These are phyloP conservation scores for Neurospora crassa DNA, from an alignment of 2,329 filamentous ascomycete species.

Conservation along the genomic window DNA sequence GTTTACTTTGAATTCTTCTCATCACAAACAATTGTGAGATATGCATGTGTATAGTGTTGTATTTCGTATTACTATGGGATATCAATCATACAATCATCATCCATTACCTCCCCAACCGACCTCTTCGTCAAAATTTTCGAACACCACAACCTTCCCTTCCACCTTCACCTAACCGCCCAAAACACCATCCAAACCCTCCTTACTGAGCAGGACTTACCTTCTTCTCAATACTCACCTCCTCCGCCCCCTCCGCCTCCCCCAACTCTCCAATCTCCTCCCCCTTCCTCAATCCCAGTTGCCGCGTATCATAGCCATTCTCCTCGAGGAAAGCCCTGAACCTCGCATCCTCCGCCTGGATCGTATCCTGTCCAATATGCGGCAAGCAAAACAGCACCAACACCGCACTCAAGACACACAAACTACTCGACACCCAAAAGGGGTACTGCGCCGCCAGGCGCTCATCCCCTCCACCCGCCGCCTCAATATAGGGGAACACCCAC, in stretches of 20 bases:
- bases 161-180: neutral
- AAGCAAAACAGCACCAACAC: conserved; percentile 54
- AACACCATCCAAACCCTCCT: neutral
- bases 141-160: neutral
- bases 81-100: neutral
- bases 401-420: conserved; percentile 68
- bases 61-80: neutral
- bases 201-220: neutral
- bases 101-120: neutral
- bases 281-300: conserved; percentile 37
- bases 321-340: conserved; percentile 67
- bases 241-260: conserved; percentile 3
- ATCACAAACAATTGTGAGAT: neutral
- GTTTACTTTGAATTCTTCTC: neutral
- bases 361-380: conserved; percentile 76
- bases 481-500: conserved; percentile 69
- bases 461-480: conserved; percentile 46
- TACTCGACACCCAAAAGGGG: conserved; percentile 78
- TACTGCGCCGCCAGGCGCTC: conserved; percentile 61
- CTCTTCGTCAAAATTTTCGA: neutral
- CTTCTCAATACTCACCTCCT: neutral
- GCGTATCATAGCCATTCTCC: conserved; percentile 65
- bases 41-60: neutral
- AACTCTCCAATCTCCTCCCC: conserved; percentile 22
- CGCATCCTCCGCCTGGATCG: conserved; percentile 67